Evolutionary conservation across 1,284 basidiomycete genomes (phyloP).

Genomic region (Sparassis latifolia): DNA sequence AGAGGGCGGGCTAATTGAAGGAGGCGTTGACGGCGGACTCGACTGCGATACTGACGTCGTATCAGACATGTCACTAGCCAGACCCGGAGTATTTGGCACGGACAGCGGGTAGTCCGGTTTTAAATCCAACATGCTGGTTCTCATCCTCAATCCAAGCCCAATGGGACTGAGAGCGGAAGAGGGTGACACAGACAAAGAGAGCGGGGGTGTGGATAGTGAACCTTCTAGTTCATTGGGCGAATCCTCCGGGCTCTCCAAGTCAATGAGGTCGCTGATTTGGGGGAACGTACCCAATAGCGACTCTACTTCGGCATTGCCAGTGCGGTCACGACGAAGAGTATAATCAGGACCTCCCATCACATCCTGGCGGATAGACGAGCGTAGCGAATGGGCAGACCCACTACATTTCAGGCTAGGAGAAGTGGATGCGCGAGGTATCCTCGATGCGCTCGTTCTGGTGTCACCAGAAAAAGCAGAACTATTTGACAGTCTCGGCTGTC

Average conservation of each 20-base stretch:
- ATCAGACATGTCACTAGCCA: slow-evolving; percentile 58
- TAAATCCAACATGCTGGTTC: slow-evolving; percentile 16
- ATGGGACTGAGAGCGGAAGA: slow-evolving; percentile 7
- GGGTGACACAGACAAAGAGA: slow-evolving; percentile 4
- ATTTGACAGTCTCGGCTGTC: slow-evolving; percentile 2
- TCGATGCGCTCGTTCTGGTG: not conserved
- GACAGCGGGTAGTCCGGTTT: slow-evolving; percentile 19
- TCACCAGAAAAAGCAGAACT: not conserved
- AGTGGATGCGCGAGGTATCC: slow-evolving; percentile 7
- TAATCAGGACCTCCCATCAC: slow-evolving; percentile 11
- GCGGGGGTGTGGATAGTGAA: slow-evolving; percentile 18
- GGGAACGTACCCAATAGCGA: slow-evolving; percentile 20
- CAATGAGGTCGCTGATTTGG: slow-evolving; percentile 18
- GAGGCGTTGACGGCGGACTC: slow-evolving; percentile 51
- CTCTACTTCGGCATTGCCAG: slow-evolving; percentile 22
- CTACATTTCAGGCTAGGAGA: slow-evolving; percentile 8
- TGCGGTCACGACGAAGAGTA: slow-evolving; percentile 13
- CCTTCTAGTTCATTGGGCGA: slow-evolving; percentile 10
- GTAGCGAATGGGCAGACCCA: slow-evolving; percentile 7
- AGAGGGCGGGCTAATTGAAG: slow-evolving; percentile 30
- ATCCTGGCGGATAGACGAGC: slow-evolving; percentile 10
- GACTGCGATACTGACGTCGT: slow-evolving; percentile 40
- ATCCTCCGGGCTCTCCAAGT: slow-evolving; percentile 15
- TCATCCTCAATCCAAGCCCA: slow-evolving; percentile 12
- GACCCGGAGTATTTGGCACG: slow-evolving; percentile 48